phyloP scores from a whole-genome alignment of 2,329 filamentous ascomycete genomes.

The Penicillium sp. region DNA sequence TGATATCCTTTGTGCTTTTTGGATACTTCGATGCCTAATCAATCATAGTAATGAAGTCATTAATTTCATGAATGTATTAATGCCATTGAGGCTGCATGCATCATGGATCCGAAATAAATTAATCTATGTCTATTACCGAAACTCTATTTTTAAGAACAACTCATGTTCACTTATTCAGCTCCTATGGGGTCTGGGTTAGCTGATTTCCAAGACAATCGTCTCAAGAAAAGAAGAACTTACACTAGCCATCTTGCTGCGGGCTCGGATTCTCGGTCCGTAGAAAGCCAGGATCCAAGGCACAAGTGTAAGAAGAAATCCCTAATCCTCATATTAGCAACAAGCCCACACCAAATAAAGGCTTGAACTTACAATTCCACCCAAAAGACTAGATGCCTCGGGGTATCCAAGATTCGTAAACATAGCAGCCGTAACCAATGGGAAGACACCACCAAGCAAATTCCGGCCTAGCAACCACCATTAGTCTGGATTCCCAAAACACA shows the following conservation, averaged over 20 bases:
- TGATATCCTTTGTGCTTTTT: background rate
- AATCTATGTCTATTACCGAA: slow-evolving; percentile 5
- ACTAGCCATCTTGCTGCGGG: slow-evolving; percentile 72
- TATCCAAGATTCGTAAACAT: slow-evolving; percentile 74
- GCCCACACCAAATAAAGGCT: background rate
- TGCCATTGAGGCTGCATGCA: background rate
- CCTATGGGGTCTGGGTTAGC: slow-evolving; percentile 4
- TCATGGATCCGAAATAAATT: background rate
- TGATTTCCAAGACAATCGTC: too few species aligned
- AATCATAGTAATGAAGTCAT: background rate
- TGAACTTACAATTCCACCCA: slow-evolving; percentile 67
- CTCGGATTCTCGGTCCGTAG: slow-evolving; percentile 73
- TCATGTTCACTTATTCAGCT: background rate
- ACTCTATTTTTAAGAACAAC: background rate
- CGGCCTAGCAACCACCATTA: slow-evolving; percentile 45
- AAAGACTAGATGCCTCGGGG: slow-evolving; percentile 67
- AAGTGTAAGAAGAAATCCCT: slow-evolving; percentile 62
- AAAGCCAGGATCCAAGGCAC: slow-evolving; percentile 88
- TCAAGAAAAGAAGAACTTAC: slow-evolving; percentile 39
- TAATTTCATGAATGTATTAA: background rate
- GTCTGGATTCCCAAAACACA: background rate
- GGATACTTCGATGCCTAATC: background rate
- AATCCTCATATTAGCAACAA: slow-evolving; percentile 8
- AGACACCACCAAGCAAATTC: slow-evolving; percentile 77
- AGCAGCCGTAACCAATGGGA: slow-evolving; percentile 71